A percentile compares a stretch with the other conserved stretches of the same genome.
Evolutionary conservation across 1,284 basidiomycete genomes (phyloP).

Genomic region (Leucoagaricus sp.): DNA sequence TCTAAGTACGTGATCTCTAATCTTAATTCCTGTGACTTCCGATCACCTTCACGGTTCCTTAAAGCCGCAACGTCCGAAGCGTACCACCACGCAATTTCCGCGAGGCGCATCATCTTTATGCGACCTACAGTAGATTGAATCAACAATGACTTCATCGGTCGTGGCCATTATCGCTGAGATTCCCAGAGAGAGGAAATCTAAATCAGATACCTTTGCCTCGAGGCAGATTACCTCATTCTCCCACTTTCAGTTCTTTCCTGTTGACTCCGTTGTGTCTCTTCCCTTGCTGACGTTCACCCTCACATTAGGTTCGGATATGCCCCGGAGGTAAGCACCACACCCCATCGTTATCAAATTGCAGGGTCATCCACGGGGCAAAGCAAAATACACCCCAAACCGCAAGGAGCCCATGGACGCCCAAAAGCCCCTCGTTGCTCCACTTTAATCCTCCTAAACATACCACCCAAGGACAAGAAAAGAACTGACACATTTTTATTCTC

Average conservation of each 20-base stretch:
- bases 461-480: too few relatives aligned
- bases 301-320: constrained; percentile 66
- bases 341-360: too few relatives aligned
- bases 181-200: constrained; percentile 10
- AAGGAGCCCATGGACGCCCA: too few relatives aligned
- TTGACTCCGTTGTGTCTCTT: not conserved
- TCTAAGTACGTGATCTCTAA: constrained; percentile 53
- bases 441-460: too few relatives aligned
- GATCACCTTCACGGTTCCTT: constrained; percentile 9
- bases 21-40: not conserved
- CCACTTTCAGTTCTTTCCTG: not conserved
- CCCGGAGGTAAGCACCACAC: constrained; percentile 55
- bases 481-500: too few relatives aligned
- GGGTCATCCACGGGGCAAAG: not conserved
- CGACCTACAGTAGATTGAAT: not conserved
- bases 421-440: too few relatives aligned
- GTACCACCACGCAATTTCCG: not conserved
- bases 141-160: not conserved
- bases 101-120: not conserved
- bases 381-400: too few relatives aligned
- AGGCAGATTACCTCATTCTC: constrained; percentile 5
- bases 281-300: constrained; percentile 11
- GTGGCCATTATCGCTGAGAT: constrained; percentile 1
- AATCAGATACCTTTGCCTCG: constrained; percentile 8
- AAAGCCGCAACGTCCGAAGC: constrained; percentile 5